phyloP scores from a whole-genome alignment of 176 grass and related monocot genomes.

The Eleusine indica region DNA sequence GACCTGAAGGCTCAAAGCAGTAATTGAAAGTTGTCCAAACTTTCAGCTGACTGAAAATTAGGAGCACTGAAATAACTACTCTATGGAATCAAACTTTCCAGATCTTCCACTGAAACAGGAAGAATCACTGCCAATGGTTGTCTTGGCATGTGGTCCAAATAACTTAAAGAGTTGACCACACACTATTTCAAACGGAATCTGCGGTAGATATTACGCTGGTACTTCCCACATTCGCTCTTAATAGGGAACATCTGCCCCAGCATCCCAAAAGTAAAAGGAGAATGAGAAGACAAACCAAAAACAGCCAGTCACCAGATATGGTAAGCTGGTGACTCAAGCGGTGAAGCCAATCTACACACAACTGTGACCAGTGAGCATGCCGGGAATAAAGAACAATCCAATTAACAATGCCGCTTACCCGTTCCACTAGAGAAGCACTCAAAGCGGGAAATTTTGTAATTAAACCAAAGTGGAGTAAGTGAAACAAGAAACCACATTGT shows the following conservation, averaged over 20 bases:
- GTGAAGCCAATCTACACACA: neutral
- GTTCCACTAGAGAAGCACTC: neutral
- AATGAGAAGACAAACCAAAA: neutral
- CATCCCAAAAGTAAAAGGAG: neutral
- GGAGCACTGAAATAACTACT: conserved; percentile 14
- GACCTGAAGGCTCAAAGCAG: too few species aligned
- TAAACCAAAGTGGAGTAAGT: conserved; percentile 15
- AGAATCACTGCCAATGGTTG: conserved; percentile 2
- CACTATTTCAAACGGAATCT: neutral
- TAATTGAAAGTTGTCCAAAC: too few species aligned
- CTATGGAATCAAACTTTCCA: conserved; percentile 5
- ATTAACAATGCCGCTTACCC: conserved; percentile 5
- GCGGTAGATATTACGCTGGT: neutral
- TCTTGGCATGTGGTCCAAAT: neutral
- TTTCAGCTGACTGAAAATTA: too few species aligned
- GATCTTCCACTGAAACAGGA: neutral
- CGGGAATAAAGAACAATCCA: neutral
- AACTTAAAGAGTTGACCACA: conserved; percentile 6
- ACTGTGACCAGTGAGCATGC: neutral
- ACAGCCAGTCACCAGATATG: neutral
- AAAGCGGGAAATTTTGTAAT: conserved; percentile 17
- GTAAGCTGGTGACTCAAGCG: neutral
- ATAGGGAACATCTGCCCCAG: neutral
- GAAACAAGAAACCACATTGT: conserved; percentile 19
- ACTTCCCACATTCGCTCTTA: neutral